These are phyloP conservation scores for Ballota nigra DNA, from an alignment of 257 asterid genomes.

Conservation along the genomic window DNA sequence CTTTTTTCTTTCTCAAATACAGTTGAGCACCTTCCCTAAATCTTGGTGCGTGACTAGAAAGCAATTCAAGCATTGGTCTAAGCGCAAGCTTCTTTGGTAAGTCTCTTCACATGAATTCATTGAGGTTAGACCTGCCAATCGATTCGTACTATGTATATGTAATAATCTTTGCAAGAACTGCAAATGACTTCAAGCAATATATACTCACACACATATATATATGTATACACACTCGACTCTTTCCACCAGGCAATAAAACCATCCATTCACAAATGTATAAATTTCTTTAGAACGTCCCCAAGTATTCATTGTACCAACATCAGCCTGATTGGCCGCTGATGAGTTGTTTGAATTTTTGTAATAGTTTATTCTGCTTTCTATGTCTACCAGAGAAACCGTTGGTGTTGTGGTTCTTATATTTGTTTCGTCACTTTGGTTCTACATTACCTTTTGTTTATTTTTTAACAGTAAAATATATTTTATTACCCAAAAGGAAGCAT, in stretches of 20 bases:
- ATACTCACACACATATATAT: neutral
- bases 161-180: constrained; percentile 20
- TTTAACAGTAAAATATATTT: too few species aligned
- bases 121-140: too few species aligned
- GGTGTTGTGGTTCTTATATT: neutral
- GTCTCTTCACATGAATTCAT: neutral
- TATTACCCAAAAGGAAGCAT: neutral
- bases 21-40: constrained; percentile 75
- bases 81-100: constrained; percentile 65
- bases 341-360: neutral
- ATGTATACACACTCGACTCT: neutral
- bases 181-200: constrained; percentile 17
- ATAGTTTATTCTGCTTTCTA: neutral
- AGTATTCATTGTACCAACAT: neutral
- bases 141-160: neutral
- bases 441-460: too few species aligned
- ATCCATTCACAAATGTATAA: neutral
- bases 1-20: constrained; percentile 21
- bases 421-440: neutral
- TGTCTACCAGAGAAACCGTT: neutral
- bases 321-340: neutral
- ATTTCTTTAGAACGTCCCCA: neutral
- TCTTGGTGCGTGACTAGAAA: constrained; percentile 78
- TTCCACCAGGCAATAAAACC: constrained; percentile 2
- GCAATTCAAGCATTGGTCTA: constrained; percentile 60